Conservation (phyloP, 2,329 filamentous ascomycete genomes). For the Neophaeococcomyces mojaviensis region DNA sequence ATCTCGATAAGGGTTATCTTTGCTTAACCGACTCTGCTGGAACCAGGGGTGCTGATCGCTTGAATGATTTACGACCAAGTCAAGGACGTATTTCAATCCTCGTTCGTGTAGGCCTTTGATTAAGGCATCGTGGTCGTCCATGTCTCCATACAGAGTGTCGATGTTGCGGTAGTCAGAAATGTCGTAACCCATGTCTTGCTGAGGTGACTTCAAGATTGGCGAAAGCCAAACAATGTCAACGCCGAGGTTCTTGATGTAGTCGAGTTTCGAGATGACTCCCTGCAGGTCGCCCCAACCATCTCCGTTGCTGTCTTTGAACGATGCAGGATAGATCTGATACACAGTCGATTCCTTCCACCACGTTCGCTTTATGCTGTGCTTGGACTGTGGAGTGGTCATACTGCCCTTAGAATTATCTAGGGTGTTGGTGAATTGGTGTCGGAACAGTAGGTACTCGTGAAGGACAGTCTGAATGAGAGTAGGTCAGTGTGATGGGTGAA, state of each 20-base stretch:
- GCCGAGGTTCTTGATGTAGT: conserved; percentile 55
- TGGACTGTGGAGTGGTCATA: neutral
- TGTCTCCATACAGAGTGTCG: conserved; percentile 54
- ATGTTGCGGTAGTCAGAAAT: conserved; percentile 58
- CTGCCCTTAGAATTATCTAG: neutral
- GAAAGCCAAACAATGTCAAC: conserved; percentile 61
- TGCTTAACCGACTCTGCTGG: conserved; percentile 51
- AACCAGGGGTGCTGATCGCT: conserved; percentile 64
- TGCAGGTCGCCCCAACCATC: conserved; percentile 57
- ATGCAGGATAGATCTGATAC: conserved; percentile 57
- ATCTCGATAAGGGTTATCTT: conserved; percentile 52
- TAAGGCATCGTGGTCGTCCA: conserved; percentile 53
- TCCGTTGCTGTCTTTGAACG: conserved; percentile 51
- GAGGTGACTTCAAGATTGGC: conserved; percentile 58
- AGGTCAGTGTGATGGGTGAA: neutral
- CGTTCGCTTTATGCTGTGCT: conserved; percentile 7
- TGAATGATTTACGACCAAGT: conserved; percentile 68
- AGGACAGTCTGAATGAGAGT: conserved; percentile 1
- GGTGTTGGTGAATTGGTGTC: neutral
- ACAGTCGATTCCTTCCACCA: conserved; percentile 58
- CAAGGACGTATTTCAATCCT: conserved; percentile 61
- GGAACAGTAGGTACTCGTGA: conserved; percentile 1
- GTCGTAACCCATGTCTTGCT: conserved; percentile 65
- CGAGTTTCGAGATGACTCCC: conserved; percentile 55
- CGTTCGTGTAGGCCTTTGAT: conserved; percentile 50